Percentiles rank a stretch among this genome's conserved stretches.
Evolutionary conservation across 2,329 filamentous ascomycete species (phyloP).

Genomic region (Aulographum hederae): DNA sequence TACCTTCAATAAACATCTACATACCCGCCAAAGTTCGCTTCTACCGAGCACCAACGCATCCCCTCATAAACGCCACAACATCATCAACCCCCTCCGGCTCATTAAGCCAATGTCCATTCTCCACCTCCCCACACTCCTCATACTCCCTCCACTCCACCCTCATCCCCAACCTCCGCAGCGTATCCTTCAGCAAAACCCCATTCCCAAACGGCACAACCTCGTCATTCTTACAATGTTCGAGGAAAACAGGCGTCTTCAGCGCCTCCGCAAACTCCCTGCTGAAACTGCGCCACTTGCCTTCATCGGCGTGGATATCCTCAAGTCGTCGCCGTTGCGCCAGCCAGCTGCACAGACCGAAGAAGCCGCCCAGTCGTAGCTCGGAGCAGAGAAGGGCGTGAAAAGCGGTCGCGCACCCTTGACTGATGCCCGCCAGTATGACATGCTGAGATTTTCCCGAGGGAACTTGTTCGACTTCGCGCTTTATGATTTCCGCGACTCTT

Average conservation of each 20-base stretch:
- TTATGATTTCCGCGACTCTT: constrained; percentile 8
- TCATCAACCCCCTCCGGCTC: constrained; percentile 9
- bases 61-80: constrained; percentile 6
- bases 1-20: too few relatives aligned
- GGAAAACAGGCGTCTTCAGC: constrained; percentile 7
- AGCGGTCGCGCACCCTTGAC: constrained; percentile 8
- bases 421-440: constrained; percentile 7
- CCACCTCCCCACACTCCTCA: too few relatives aligned
- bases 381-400: constrained; percentile 5
- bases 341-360: constrained; percentile 8
- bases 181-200: constrained; percentile 3
- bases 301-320: neutral
- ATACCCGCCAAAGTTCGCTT: too few relatives aligned
- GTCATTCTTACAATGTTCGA: constrained; percentile 8
- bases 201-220: constrained; percentile 6
- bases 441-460: constrained; percentile 2
- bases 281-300: neutral
- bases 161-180: constrained; percentile 6
- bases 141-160: constrained; percentile 7
- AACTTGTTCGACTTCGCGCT: constrained; percentile 8
- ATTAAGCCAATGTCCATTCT: constrained; percentile 10
- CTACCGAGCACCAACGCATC: too few relatives aligned
- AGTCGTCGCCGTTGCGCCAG: constrained; percentile 5
- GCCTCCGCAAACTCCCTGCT: neutral
- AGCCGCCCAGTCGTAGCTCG: constrained; percentile 4